A percentile compares a stretch with the other conserved stretches of the same genome.
Conservation (phyloP, 2,329 filamentous ascomycete genomes). For the Gyromitra esculenta region DNA sequence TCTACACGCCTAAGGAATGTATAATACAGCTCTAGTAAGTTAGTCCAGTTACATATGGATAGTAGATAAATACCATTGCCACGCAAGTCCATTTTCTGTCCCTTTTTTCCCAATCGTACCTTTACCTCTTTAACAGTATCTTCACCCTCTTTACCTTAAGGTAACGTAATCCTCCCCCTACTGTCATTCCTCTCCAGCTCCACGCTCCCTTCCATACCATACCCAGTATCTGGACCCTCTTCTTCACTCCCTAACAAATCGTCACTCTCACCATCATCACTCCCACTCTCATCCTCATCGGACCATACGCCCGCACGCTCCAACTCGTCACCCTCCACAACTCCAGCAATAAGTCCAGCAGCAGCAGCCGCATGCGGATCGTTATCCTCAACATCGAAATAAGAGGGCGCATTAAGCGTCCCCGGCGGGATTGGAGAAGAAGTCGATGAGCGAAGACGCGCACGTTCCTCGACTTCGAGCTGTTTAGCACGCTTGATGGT, state of each 20-base stretch:
- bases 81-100: not conserved
- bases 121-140: not conserved
- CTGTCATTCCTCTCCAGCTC: conserved; percentile 40
- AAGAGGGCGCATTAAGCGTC: conserved; percentile 7
- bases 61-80: not conserved
- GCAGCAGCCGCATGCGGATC: conserved; percentile 53
- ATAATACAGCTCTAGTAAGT: conserved; percentile 15
- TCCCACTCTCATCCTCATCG: conserved; percentile 44
- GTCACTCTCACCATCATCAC: conserved; percentile 31
- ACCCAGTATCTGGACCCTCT: conserved; percentile 33
- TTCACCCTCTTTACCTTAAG: not conserved
- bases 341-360: conserved; percentile 50
- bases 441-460: conserved; percentile 42
- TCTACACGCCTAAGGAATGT: conserved; percentile 2
- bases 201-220: conserved; percentile 48
- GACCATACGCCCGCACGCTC: conserved; percentile 54
- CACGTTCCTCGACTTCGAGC: conserved; percentile 56
- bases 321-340: conserved; percentile 55
- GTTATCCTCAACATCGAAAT: conserved; percentile 48
- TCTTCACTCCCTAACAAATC: conserved; percentile 32
- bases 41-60: conserved; percentile 1
- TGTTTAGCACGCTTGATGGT: conserved; percentile 55
- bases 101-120: not conserved
- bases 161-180: conserved; percentile 25
- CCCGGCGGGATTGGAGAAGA: conserved; percentile 29